A percentile compares a stretch with the other conserved stretches of the same genome.
Evolutionary conservation across 2,329 filamentous ascomycete genomes (phyloP).

Genomic region (Ascochyta clinopodiicola): DNA sequence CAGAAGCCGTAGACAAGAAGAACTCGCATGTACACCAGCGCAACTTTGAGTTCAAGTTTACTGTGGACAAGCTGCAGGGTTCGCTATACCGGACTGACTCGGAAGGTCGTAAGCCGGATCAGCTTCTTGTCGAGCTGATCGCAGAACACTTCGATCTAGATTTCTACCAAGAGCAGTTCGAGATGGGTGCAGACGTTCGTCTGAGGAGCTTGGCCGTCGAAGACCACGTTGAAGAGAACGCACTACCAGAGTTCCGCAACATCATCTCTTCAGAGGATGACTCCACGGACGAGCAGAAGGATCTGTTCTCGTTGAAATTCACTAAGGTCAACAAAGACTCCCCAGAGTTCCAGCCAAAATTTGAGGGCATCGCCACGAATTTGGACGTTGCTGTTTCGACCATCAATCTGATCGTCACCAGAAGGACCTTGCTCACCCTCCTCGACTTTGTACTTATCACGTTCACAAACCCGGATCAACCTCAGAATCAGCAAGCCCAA

Average conservation of each 20-base stretch:
- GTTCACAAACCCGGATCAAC: conserved; percentile 72
- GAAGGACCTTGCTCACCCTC: conserved; percentile 88
- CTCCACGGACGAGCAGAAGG: conserved; percentile 71
- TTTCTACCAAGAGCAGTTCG: conserved; percentile 86
- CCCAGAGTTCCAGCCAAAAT: conserved; percentile 89
- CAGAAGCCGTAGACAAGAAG: conserved; percentile 60
- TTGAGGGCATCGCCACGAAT: conserved; percentile 93
- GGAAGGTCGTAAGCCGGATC: conserved; percentile 75
- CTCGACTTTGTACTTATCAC: conserved; percentile 94
- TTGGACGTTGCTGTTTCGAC: conserved; percentile 90
- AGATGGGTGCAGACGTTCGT: conserved; percentile 91
- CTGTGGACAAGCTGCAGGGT: conserved; percentile 90
- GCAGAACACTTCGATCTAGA: conserved; percentile 87
- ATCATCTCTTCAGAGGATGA: conserved; percentile 91
- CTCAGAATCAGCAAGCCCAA: conserved; percentile 47
- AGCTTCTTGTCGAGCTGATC: conserved; percentile 86
- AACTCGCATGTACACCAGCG: conserved; percentile 76
- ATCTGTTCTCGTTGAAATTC: conserved; percentile 88
- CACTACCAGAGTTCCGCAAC: conserved; percentile 89
- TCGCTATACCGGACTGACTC: conserved; percentile 89
- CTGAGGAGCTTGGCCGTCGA: conserved; percentile 87
- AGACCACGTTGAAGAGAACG: conserved; percentile 89
- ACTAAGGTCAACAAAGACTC: conserved; percentile 87
- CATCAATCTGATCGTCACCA: conserved; percentile 93
- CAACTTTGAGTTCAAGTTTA: conserved; percentile 96